Percentiles rank a stretch among this genome's conserved stretches.
Evolutionary conservation across 2,329 filamentous ascomycete genomes (phyloP).

Genomic region (Ophidiomyces ophidiicola): DNA sequence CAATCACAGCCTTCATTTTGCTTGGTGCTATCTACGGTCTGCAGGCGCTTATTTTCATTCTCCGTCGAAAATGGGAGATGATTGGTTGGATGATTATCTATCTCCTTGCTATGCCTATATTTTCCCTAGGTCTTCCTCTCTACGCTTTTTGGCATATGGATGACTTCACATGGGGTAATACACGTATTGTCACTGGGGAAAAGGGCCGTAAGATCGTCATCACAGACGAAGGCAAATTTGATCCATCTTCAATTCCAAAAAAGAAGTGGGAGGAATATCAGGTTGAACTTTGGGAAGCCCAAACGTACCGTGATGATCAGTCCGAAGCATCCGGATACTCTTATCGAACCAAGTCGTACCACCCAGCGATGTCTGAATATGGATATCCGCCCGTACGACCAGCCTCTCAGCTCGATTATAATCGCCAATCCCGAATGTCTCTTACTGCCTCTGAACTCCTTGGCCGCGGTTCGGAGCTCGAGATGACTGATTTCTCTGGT

Average conservation of each 20-base stretch:
- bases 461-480: conserved; percentile 48
- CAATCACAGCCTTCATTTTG: conserved; percentile 76
- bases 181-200: conserved; percentile 90
- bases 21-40: conserved; percentile 94
- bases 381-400: conserved; percentile 51
- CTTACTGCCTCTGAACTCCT: conserved; percentile 56
- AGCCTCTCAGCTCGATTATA: conserved; percentile 49
- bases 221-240: conserved; percentile 95
- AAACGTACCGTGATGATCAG: conserved; percentile 69
- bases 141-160: conserved; percentile 99
- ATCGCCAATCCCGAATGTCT: conserved; percentile 59
- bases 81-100: conserved; percentile 99
- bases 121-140: conserved; percentile 76
- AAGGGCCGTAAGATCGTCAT: conserved; percentile 85
- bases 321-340: conserved; percentile 90
- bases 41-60: conserved; percentile 91
- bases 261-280: conserved; percentile 99
- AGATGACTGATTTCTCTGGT: conserved; percentile 60
- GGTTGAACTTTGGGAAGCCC: conserved; percentile 90
- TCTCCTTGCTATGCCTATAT: conserved; percentile 78
- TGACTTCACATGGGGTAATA: conserved; percentile 99
- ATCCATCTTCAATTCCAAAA: conserved; percentile 79
- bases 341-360: conserved; percentile 74
- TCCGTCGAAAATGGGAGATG: conserved; percentile 98
- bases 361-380: conserved; percentile 55